Evolutionary conservation across 1,284 basidiomycete genomes (phyloP), one percentile per base, ranked within the genome.

Genomic region (Boletus smithii): DNA sequence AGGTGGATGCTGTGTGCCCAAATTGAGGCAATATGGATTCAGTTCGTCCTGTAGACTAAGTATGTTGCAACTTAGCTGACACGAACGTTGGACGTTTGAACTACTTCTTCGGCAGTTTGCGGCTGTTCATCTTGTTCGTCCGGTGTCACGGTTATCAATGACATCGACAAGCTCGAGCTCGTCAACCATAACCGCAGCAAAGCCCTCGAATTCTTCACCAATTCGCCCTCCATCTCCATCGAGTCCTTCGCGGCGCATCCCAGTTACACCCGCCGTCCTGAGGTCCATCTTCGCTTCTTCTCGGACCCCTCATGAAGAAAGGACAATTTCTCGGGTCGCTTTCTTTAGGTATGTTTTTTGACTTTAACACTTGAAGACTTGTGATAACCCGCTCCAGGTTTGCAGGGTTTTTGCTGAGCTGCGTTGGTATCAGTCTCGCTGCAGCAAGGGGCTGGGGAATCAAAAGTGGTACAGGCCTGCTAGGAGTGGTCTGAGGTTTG

Each of bases 281-380:
- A 76, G 88, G 31, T 83, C 83, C 42, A 91, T 91, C 54, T 91
- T 91, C 62, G 81, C 88, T 22, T 90, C 87, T 9, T 90, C 88
- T 22, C 76, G 88, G 10, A 83, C 85, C 1, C 79, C 83, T 3
- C 70, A 82, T 44, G 88, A 91, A 63, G 88, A 91, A 64, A 79
- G 88, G 29, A 82, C 85, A 0, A 80, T 91, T 42, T 91, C 88
- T 31, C 78, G 87, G 13, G 75, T 88, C 38, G 88, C 88, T 36
- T 91, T 91, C 72, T 91, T 91, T 66, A 78, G 88, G 88, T 85
- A 62, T 26, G 32, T 27, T 44, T 24, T 16, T 16, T 31, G 8
- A 4, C 10, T 16, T 13, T 41, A 17, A n/a, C 7, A 3, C 14
- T 31, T 23, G 3, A 4, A 30, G 24, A 11, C 10, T 2, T 26